Base-by-base conservation (phyloP, 2,329 filamentous ascomycete species). In the Apiospora sp. region DNA sequence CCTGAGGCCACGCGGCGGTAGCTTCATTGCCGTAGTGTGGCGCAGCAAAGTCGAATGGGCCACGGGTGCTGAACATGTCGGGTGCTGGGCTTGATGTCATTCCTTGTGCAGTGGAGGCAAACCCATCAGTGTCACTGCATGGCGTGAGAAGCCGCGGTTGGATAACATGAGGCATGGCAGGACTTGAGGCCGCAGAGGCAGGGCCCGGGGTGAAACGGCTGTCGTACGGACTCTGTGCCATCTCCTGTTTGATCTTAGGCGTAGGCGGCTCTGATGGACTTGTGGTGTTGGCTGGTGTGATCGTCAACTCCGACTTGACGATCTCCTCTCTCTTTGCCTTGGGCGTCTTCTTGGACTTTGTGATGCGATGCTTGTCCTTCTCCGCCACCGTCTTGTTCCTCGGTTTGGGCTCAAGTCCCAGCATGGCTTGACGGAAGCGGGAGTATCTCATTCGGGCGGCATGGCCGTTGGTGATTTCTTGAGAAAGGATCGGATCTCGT, bases 361-460 rank as follows among this genome's bases (percentile, higher is more conserved):
- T 81, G 43, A 88, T 83, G 73, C 79, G 76, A 41, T 81, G 79
- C 76, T 86, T 88, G 44, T 81, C 79, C 76, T 86, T 88, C 71
- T 77, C 77, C 19, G 82, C 81, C 48, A 76, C 77, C 12, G 82
- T 81, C 64, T 84, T 83, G 76, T 83, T 84, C 37, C 87, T 84
- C 77, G 84, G 86, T 74, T 86, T 84, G 13, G 87, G 85, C 76
- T 87, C 84, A 58, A 84, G 80, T 37, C 86, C 86, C 12, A 85
- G 78, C 77, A 90, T 84, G 14, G 85, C 81, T 13, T 82, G 78
- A 41, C 83, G 82, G 77, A 90, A 89, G 48, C 89, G 85, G 19
- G 87, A 87, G 79, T 86, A 91, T 71, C 89, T 84, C 89, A 91
- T 91, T 68, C 89, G 86, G 44, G 89, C 89, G 43, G 89, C 89